Evolutionary conservation across 2,329 filamentous ascomycete genomes (phyloP).

Genomic region (Calonectria naviculata): DNA sequence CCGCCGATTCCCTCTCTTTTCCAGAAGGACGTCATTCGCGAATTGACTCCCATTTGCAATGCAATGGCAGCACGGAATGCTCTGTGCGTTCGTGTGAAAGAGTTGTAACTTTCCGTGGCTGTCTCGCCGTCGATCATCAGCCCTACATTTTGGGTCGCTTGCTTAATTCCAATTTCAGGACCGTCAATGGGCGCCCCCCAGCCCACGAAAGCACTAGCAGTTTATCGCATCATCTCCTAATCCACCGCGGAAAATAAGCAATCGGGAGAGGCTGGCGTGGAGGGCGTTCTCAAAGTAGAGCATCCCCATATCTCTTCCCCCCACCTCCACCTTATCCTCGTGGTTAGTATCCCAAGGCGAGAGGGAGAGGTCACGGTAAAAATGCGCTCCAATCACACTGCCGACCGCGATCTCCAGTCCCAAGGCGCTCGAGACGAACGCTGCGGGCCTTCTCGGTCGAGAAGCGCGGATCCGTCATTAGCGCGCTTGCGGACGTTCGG

Average conservation of each 20-base stretch:
- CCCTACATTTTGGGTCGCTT: not conserved
- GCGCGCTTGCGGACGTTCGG: conserved; percentile 29
- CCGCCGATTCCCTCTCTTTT: not conserved
- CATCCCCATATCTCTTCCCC: not conserved
- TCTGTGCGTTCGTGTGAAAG: not conserved
- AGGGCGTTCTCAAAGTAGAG: not conserved
- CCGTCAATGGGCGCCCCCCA: not conserved
- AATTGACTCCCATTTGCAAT: not conserved
- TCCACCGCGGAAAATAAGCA: not conserved
- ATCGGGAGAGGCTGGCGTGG: not conserved
- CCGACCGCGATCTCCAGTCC: conserved; percentile 12
- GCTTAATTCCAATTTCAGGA: not conserved
- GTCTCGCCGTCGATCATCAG: not conserved
- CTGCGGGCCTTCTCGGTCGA: conserved; percentile 3
- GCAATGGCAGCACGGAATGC: not conserved
- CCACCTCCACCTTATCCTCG: not conserved
- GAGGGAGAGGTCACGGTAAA: not conserved
- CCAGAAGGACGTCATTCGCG: not conserved
- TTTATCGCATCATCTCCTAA: not conserved
- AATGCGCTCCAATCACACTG: conserved; percentile 24
- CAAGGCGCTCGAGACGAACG: conserved; percentile 19
- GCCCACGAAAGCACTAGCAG: not conserved
- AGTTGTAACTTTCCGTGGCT: not conserved
- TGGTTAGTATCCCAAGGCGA: not conserved
- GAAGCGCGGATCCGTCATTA: conserved; percentile 40